Conservation (phyloP, 2,329 filamentous ascomycete species). For the Basipetospora chlamydospora region DNA sequence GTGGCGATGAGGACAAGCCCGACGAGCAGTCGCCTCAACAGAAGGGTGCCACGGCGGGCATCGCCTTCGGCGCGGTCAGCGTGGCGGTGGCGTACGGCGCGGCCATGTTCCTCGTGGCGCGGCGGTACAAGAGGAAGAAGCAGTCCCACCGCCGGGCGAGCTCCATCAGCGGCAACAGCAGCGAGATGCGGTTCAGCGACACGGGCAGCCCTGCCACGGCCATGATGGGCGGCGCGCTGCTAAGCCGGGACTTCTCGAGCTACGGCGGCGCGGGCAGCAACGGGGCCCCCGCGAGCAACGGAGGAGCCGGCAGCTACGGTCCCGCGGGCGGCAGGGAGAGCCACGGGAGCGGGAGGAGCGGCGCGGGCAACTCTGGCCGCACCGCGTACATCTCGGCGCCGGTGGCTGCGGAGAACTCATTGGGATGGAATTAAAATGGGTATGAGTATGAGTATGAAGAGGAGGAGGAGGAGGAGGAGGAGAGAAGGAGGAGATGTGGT, state of each 20-base stretch:
- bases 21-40: constrained; percentile 40
- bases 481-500: not conserved
- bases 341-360: constrained; percentile 49
- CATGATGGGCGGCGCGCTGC: constrained; percentile 56
- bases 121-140: constrained; percentile 78
- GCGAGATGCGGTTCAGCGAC: constrained; percentile 37
- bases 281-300: too few relatives aligned
- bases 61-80: constrained; percentile 63
- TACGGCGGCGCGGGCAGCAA: constrained; percentile 36
- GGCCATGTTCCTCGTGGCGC: constrained; percentile 86
- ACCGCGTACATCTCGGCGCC: constrained; percentile 69
- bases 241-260: constrained; percentile 40
- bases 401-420: constrained; percentile 83
- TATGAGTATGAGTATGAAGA: constrained; percentile 17
- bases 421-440: constrained; percentile 75
- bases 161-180: constrained; percentile 46
- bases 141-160: constrained; percentile 62
- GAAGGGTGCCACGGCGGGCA: constrained; percentile 48
- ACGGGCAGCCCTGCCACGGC: constrained; percentile 41
- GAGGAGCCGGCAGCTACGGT: too few relatives aligned
- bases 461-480: constrained; percentile 4
- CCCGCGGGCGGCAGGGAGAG: constrained; percentile 38
- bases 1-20: not conserved
- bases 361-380: constrained; percentile 36
- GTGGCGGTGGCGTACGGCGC: constrained; percentile 80